Evolutionary conservation across 306 rosid genomes (phyloP).

Genomic region (Pyrus bretschneideri): DNA sequence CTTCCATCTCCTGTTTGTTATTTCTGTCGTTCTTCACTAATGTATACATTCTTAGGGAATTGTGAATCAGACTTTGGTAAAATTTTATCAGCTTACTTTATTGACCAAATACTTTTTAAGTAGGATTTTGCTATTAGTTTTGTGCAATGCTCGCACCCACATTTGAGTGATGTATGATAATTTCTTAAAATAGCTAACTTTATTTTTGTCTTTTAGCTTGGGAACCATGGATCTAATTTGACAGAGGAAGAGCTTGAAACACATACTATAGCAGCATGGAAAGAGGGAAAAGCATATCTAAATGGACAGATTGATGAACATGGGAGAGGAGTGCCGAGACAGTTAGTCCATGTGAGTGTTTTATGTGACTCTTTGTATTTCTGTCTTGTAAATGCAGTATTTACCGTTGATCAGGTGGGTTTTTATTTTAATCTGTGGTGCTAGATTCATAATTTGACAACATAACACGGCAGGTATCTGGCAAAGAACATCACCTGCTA

Average conservation of each 20-base stretch:
- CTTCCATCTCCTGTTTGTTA: background rate
- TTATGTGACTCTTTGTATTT: background rate
- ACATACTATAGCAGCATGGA: slow-evolving; percentile 96
- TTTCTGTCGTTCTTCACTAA: background rate
- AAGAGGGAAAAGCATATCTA: slow-evolving; percentile 78
- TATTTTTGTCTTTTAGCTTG: slow-evolving; percentile 54
- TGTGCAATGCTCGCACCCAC: background rate
- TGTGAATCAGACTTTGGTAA: background rate
- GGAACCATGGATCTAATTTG: slow-evolving; percentile 89
- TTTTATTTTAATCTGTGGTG: background rate
- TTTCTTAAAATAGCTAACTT: slow-evolving; percentile 18
- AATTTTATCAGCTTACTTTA: background rate
- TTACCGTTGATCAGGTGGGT: background rate
- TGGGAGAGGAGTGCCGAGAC: slow-evolving; percentile 56
- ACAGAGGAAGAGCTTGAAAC: slow-evolving; percentile 99
- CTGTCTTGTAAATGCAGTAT: background rate
- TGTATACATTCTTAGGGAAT: background rate
- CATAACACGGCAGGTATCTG: background rate
- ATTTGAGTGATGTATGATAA: background rate
- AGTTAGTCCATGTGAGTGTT: slow-evolving; percentile 67
- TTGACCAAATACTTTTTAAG: background rate
- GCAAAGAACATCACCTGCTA: background rate
- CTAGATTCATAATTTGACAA: background rate
- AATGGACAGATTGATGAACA: slow-evolving; percentile 57
- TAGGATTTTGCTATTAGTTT: background rate